A percentile compares a stretch with the other conserved stretches of the same genome.
phyloP scores from a whole-genome alignment of 352 stramenopile species.

The Plasmopara halstedii region DNA sequence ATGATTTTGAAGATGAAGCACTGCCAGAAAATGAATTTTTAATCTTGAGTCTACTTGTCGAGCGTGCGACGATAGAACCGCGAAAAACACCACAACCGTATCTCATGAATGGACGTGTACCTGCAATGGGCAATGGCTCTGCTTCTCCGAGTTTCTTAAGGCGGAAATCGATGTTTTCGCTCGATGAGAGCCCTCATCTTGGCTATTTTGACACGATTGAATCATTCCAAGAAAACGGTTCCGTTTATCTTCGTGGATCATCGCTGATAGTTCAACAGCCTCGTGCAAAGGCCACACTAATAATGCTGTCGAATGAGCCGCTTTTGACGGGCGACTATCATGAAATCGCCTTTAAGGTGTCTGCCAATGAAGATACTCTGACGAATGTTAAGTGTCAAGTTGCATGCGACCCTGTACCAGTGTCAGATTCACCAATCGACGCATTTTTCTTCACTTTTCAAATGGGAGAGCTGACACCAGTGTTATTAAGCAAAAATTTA shows the following conservation, averaged over 20 bases:
- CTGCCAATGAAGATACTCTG: conserved; percentile 61
- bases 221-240: conserved; percentile 40
- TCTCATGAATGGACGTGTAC: conserved; percentile 52
- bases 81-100: conserved; percentile 35
- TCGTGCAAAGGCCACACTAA: conserved; percentile 51
- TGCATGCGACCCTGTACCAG: conserved; percentile 42
- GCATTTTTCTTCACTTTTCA: conserved; percentile 56
- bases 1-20: conserved; percentile 6
- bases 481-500: conserved; percentile 36
- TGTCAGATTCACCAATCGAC: conserved; percentile 29
- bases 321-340: conserved; percentile 64
- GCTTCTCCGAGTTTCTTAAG: conserved; percentile 79
- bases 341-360: conserved; percentile 49
- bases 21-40: conserved; percentile 31
- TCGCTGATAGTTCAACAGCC: conserved; percentile 63
- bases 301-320: conserved; percentile 41
- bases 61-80: conserved; percentile 24
- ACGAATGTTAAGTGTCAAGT: conserved; percentile 46
- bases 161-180: conserved; percentile 71
- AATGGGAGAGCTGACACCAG: conserved; percentile 27
- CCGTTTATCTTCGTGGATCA: conserved; percentile 30
- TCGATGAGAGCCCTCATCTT: conserved; percentile 14
- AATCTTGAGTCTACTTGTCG: conserved; percentile 52
- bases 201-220: conserved; percentile 25
- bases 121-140: conserved; percentile 77